These are phyloP conservation scores for Xylaria sp. DNA, from an alignment of 2,329 filamentous ascomycete genomes.

Conservation along the genomic window DNA sequence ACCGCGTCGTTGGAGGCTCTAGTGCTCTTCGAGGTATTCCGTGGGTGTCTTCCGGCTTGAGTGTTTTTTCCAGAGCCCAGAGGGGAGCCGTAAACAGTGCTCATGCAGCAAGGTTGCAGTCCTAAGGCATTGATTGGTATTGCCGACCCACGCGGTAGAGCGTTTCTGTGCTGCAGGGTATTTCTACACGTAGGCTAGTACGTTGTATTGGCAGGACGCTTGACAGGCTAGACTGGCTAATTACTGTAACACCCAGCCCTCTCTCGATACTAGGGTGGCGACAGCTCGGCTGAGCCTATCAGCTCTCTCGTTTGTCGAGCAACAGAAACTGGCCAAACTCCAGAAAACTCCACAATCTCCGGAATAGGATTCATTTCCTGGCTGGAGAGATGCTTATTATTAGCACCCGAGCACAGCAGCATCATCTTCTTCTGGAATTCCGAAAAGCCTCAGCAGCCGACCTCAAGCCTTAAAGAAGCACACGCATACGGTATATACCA, in stretches of 20 bases:
- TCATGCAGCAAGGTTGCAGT: slow-evolving; percentile 24
- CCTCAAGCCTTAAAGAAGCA: background rate
- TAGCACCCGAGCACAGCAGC: slow-evolving; percentile 5
- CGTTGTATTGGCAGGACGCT: slow-evolving; percentile 34
- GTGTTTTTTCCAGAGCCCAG: slow-evolving; percentile 4
- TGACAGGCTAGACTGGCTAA: slow-evolving; percentile 43
- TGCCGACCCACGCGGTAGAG: slow-evolving; percentile 45
- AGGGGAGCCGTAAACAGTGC: slow-evolving; percentile 20
- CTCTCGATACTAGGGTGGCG: slow-evolving; percentile 32
- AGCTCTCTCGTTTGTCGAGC: slow-evolving; percentile 40
- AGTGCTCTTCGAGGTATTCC: background rate
- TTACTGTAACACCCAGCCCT: slow-evolving; percentile 40
- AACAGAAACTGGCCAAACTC: slow-evolving; percentile 47
- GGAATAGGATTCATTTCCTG: slow-evolving; percentile 37
- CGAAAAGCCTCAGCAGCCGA: background rate
- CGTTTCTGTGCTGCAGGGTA: slow-evolving; percentile 42
- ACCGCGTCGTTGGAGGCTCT: slow-evolving; percentile 1
- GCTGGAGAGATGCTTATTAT: slow-evolving; percentile 26
- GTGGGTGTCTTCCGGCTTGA: background rate
- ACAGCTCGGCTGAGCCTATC: slow-evolving; percentile 45
- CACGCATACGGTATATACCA: no score
- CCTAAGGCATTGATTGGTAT: slow-evolving; percentile 23
- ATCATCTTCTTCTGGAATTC: background rate
- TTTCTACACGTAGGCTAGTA: slow-evolving; percentile 18
- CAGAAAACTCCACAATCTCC: slow-evolving; percentile 43